Evolutionary conservation across 2,329 filamentous ascomycete species (phyloP), one percentile per base, ranked within the genome.

Genomic region (Septoria petroselini): DNA sequence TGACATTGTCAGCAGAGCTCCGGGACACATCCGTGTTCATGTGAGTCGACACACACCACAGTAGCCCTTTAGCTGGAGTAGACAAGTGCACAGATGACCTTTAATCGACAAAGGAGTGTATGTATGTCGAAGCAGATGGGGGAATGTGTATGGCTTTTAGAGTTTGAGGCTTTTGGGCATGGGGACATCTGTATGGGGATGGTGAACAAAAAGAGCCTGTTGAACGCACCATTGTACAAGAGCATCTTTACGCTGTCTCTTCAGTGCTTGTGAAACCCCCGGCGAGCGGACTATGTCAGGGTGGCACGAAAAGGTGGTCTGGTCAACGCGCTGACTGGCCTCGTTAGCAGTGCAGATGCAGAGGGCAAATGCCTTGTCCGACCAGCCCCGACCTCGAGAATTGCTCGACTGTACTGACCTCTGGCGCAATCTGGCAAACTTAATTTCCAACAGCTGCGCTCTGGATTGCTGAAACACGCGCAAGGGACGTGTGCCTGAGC

Each of bases 351-450:
- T 51, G 46, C 40, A 54, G 51, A 58, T 47, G 60, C 54, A 60
- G 45, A 49, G 39, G n/a, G 43, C 51, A 55, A 59, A 63, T 65
- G 59, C 61, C 61, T 65, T 61, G 62, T 58, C 65, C 60, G 50
- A 61, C 45, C 52, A 47, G 53, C 57, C 50, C 57, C 50, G 46
- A 57, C 42, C 38, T 44, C 50, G 45, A 50, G 33, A 46, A 27
- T 44, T 19, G 21, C 17, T 48, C 27, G 40, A 52, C 38, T 27
- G 35, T 34, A 55, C 44, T 52, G 51, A 54, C 46, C 54, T 47
- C 21, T 41, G 40, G 53, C 49, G 52, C 40, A 23, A 50, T 33
- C 25, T n/a, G 18, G 40, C 40, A 21, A 27, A 33, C 27, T 45
- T 58, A 63, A 62, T 62, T 54, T 61, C 58, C 58, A 57, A 52